Evolutionary conservation across 805 yeast genomes (phyloP).

Genomic region (Starmerella davenportii): DNA sequence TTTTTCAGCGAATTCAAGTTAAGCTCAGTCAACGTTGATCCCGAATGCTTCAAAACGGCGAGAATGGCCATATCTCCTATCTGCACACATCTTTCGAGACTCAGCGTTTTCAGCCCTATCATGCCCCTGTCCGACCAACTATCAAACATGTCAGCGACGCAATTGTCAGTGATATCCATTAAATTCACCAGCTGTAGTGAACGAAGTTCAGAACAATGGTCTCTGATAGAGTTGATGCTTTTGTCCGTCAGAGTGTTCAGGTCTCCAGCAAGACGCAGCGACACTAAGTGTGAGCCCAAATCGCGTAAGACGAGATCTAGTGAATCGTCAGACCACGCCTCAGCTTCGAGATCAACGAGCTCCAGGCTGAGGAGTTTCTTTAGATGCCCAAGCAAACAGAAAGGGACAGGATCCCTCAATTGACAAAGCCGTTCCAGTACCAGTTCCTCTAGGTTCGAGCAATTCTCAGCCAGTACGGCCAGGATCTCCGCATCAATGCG

Average conservation of each 20-base stretch:
- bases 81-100: conserved; percentile 46
- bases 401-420: conserved; percentile 36
- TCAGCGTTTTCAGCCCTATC: conserved; percentile 41
- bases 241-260: conserved; percentile 33
- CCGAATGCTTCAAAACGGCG: conserved; percentile 44
- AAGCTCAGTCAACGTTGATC: conserved; percentile 46
- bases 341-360: conserved; percentile 46
- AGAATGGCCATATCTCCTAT: conserved; percentile 46
- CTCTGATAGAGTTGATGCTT: conserved; percentile 34
- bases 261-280: conserved; percentile 57
- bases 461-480: conserved; percentile 39
- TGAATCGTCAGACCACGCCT: conserved; percentile 51
- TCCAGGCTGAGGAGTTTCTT: conserved; percentile 39
- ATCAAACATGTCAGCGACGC: conserved; percentile 39
- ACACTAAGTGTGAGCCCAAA: conserved; percentile 39
- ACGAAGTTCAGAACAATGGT: conserved; percentile 33
- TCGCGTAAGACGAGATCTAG: conserved; percentile 35
- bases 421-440: conserved; percentile 59
- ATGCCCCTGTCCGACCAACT: conserved; percentile 29
- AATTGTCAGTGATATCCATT: conserved; percentile 53
- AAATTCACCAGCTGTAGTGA: conserved; percentile 40
- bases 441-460: conserved; percentile 37
- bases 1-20: conserved; percentile 55
- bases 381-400: conserved; percentile 43
- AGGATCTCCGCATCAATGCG: conserved; percentile 55